A percentile compares a stretch with the other conserved stretches of the same genome.
Conservation (phyloP, 441 rosid genomes). For the Sinapis alba region DNA sequence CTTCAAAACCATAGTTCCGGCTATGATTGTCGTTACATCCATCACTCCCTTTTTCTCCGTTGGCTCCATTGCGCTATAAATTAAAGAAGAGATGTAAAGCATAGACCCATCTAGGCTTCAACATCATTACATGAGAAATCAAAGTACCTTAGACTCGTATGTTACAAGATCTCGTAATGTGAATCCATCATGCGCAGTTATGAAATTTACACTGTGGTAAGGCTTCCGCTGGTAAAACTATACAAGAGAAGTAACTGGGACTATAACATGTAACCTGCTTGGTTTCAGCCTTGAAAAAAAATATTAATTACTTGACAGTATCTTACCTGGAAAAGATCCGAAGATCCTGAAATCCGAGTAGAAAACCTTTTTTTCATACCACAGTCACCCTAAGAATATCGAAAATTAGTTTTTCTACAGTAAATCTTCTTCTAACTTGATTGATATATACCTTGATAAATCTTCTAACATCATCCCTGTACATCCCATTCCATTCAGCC, state of each 20-base stretch:
- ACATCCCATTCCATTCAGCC: conserved; percentile 99
- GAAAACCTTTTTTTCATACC: conserved; percentile 91
- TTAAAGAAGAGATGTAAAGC: conserved; percentile 12
- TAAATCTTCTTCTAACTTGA: background rate
- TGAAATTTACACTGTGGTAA: conserved; percentile 79
- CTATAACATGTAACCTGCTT: background rate
- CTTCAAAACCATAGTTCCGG: conserved; percentile 97
- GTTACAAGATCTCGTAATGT: conserved; percentile 84
- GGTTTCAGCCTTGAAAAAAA: too few relatives aligned
- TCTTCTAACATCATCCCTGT: conserved; percentile 83
- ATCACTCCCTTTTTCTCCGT: conserved; percentile 86
- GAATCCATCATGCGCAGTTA: conserved; percentile 94
- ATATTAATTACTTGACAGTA: background rate
- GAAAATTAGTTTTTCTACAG: conserved; percentile 17
- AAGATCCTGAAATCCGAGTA: conserved; percentile 87
- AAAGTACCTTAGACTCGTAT: conserved; percentile 75
- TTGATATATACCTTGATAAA: conserved; percentile 58
- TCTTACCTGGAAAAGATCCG: conserved; percentile 79
- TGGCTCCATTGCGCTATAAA: conserved; percentile 88
- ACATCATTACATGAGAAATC: conserved; percentile 10
- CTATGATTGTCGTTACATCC: conserved; percentile 89
- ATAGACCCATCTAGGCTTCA: background rate
- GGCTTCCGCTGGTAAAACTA: conserved; percentile 92
- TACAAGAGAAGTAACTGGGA: conserved; percentile 7
- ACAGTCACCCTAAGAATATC: conserved; percentile 68